Base-by-base conservation (phyloP, 202 grass and related monocot genomes). In the Digitaria exilis region DNA sequence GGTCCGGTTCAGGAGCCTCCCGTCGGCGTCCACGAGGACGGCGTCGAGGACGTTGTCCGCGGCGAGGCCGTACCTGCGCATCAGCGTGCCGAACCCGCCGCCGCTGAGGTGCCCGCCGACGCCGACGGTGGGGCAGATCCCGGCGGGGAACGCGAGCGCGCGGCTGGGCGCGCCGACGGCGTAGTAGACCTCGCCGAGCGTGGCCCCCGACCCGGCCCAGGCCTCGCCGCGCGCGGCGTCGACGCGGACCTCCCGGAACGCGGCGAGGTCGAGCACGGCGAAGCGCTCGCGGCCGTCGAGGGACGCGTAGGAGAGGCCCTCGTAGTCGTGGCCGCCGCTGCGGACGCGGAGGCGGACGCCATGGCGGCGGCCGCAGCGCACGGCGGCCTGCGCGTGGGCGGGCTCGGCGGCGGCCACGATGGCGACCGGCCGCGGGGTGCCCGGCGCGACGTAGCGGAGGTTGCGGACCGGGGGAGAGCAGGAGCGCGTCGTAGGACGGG, bases 51-150 rank as follows among this genome's bases (percentile, higher is more conserved):
- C 75, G 42, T 86, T 80, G 84, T 94, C 92, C 0, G 84, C 61
- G 12, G 92, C 81, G 57, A 85, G 50, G 0, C 92, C 92, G 32
- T 88, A 83, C 71, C 85, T 90, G 6, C 92, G 80, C 35, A 84
- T 69, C 50, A 94, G 68, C 50, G 86, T 54, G 34, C 92, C 89
- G 35, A 92, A 79, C 10, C 92, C 92, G 37, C 92, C 92, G 26
- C 92, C 92, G 39, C 81, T 71, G 9, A 94, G 44, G 63, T 90
- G 87, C 3, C 92, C 92, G 21, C 92, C 92, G 29, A 91, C 65
- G 68, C 92, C 92, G 13, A 94, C 84, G 22, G 89, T 94, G 10
- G 92, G 81, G 82, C 89, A 90, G 41, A 82, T 42, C 0, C 92
- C 89, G 0, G 78, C 89, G 10, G 89, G 78, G 81, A 92, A 94